These are phyloP conservation scores for Candida multigemmis DNA, from an alignment of 805 yeast genomes.

Conservation along the genomic window DNA sequence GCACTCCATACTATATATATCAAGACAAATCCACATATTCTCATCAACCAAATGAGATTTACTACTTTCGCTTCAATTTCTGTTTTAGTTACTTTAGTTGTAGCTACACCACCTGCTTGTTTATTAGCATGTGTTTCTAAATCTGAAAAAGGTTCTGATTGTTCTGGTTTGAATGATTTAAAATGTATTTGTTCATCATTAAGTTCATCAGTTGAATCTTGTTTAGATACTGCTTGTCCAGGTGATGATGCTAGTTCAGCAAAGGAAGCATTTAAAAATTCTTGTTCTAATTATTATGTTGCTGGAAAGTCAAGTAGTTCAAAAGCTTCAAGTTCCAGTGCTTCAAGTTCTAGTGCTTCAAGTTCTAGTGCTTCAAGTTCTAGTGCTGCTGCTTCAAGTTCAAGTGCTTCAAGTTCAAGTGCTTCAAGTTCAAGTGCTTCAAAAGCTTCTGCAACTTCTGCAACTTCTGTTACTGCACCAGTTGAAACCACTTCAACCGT, in stretches of 20 bases:
- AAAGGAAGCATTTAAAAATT: constrained; percentile 41
- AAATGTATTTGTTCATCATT: constrained; percentile 61
- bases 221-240: constrained; percentile 68
- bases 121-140: constrained; percentile 78
- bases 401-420: constrained; percentile 10
- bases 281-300: constrained; percentile 41
- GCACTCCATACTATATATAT: too few relatives aligned
- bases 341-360: constrained; percentile 19
- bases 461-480: constrained; percentile 8
- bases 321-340: constrained; percentile 10
- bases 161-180: constrained; percentile 55
- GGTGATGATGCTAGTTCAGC: constrained; percentile 52
- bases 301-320: constrained; percentile 16
- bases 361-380: constrained; percentile 23
- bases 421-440: constrained; percentile 10
- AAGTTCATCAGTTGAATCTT: constrained; percentile 41
- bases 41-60: too few relatives aligned
- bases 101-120: constrained; percentile 87
- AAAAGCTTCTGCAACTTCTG: constrained; percentile 7
- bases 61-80: constrained; percentile 11
- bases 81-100: constrained; percentile 23
- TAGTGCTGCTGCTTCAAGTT: constrained; percentile 13
- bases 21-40: too few relatives aligned
- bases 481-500: constrained; percentile 5
- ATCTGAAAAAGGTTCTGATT: constrained; percentile 49